Evolutionary conservation across 345 rosid genomes (phyloP), one percentile per base, ranked within the genome.

Genomic region (Aquilaria malaccensis): DNA sequence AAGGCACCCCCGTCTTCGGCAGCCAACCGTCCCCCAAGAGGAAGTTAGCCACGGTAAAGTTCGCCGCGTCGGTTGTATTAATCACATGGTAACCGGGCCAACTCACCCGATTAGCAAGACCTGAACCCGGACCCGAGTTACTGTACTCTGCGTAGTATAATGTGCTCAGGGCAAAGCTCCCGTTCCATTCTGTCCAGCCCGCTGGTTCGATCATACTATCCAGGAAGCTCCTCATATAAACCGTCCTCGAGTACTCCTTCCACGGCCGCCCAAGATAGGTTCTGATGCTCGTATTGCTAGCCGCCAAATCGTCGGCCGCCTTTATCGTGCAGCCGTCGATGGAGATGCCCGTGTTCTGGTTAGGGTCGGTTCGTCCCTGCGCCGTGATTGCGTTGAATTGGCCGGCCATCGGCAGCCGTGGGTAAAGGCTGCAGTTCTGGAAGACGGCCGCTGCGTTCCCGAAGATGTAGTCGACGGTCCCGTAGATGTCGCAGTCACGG

Each of bases 381-480:
- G 98, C 97, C 0, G 97, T 87, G 48, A 93, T 83, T n/a, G 94
- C 96, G 29, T 89, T 93, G 65, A 81, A 87, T 68, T 89, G 96
- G 30, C 91, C 89, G 2, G 37, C 68, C 82, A 87, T 74, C 0
- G 98, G 90, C 10, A 72, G 78, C 48, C 96, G 79, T 0, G 97
- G 88, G 50, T 82, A 87, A 10, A 93, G 1, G 61, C 80, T 85
- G 73, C 98, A 89, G 69, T 79, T 80, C 59, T 89, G 97, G 50
- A 89, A 66, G 32, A 93, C 88, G 9, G 76, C 97, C 0, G 96
- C 97, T 0, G 96, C 98, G 50, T 93, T 93, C 9, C 98, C 98
- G 22, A 93, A 93, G 47, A 93, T 89, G 70, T 85, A 93, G 48
- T 93, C 98, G 3, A 89, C 94, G 0, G 98, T 93, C 1, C 98